These are phyloP conservation scores for Pholiota molesta DNA, from an alignment of 768 basidiomycete species.

Conservation along the genomic window DNA sequence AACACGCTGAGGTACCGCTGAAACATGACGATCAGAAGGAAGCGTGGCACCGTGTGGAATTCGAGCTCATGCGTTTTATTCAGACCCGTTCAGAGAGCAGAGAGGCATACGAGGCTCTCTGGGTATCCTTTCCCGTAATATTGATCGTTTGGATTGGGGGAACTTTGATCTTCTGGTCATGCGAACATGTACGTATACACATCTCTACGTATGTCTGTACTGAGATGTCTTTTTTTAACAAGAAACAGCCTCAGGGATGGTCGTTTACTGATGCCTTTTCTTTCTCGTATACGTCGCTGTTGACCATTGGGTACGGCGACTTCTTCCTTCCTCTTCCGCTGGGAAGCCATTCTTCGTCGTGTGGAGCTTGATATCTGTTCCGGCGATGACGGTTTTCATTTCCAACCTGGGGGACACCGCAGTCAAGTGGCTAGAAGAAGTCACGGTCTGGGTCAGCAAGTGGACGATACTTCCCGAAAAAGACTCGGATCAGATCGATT, in stretches of 20 bases:
- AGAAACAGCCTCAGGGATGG: constrained; percentile 32
- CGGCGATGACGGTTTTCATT: constrained; percentile 44
- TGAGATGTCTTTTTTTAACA: constrained; percentile 21
- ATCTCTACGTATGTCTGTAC: background rate
- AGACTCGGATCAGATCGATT: background rate
- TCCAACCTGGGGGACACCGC: constrained; percentile 54
- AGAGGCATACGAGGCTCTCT: constrained; percentile 32
- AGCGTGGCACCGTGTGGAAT: constrained; percentile 37
- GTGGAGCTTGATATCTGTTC: constrained; percentile 43
- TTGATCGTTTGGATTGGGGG: constrained; percentile 32
- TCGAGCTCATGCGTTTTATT: constrained; percentile 41
- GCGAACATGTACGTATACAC: constrained; percentile 29
- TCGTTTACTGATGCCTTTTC: constrained; percentile 41
- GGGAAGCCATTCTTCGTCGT: constrained; percentile 46
- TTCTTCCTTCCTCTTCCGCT: constrained; percentile 36
- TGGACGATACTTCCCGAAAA: constrained; percentile 32
- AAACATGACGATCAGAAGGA: constrained; percentile 20
- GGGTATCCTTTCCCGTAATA: constrained; percentile 25
- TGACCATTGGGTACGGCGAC: constrained; percentile 48
- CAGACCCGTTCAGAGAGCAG: constrained; percentile 25
- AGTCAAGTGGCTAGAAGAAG: constrained; percentile 36
- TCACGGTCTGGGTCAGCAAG: constrained; percentile 32
- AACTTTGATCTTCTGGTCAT: constrained; percentile 38
- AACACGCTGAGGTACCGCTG: constrained; percentile 18
- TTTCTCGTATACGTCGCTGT: constrained; percentile 40